phyloP scores from a whole-genome alignment of 306 rosid genomes.

The Prosopis cineraria region DNA sequence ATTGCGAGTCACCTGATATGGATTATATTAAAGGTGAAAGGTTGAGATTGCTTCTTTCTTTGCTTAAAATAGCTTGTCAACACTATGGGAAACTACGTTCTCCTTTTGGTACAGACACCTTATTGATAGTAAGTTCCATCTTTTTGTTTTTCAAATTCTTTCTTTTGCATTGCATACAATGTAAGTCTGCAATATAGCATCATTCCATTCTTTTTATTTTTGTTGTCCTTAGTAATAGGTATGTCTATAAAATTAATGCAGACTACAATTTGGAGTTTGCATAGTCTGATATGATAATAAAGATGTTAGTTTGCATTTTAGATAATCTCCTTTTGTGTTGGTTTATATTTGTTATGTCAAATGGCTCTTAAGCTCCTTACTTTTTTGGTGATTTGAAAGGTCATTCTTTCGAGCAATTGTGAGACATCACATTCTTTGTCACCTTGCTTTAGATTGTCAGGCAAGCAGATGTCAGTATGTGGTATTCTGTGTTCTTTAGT shows the following conservation, averaged over 20 bases:
- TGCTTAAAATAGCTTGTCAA: conserved; percentile 88
- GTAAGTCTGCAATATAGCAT: background rate
- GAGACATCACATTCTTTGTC: background rate
- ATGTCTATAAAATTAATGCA: background rate
- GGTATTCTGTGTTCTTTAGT: background rate
- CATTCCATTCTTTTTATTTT: background rate
- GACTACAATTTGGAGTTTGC: conserved; percentile 4
- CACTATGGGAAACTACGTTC: conserved; percentile 94
- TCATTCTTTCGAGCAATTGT: conserved; percentile 4
- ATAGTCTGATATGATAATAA: background rate
- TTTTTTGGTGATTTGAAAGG: conserved; percentile 14
- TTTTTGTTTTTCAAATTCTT: conserved; percentile 2
- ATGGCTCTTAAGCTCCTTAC: background rate
- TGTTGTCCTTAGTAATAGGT: background rate
- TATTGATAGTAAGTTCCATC: conserved; percentile 56
- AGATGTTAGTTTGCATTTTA: background rate
- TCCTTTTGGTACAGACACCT: conserved; percentile 76
- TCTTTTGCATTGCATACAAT: conserved; percentile 10
- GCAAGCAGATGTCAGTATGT: background rate
- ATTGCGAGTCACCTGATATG: conserved; percentile 57
- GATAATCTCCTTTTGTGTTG: conserved; percentile 11
- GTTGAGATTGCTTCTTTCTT: conserved; percentile 81
- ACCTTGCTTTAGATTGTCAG: background rate
- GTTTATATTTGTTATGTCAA: conserved; percentile 17
- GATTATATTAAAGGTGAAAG: conserved; percentile 72